phyloP scores from a whole-genome alignment of 768 basidiomycete species.

The Termitomyces sp. region DNA sequence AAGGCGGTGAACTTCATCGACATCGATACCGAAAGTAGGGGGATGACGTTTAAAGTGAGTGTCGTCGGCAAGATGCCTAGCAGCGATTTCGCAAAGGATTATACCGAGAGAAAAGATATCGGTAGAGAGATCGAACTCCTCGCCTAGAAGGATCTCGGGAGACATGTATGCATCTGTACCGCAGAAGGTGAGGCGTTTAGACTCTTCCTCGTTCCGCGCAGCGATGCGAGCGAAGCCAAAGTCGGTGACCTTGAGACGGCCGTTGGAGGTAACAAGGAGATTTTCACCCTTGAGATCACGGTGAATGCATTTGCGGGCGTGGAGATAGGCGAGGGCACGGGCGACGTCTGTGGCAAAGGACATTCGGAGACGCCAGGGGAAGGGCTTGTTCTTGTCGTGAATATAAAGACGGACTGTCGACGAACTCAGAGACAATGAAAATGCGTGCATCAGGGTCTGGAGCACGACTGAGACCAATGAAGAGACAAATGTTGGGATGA shows the following conservation, averaged over 20 bases:
- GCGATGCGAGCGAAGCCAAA: conserved; percentile 97
- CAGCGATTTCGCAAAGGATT: conserved; percentile 88
- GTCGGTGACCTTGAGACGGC: conserved; percentile 95
- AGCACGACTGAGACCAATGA: conserved; percentile 83
- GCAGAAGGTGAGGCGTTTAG: conserved; percentile 77
- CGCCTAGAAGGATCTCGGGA: conserved; percentile 88
- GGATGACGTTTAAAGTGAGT: conserved; percentile 69
- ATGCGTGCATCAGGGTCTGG: conserved; percentile 78
- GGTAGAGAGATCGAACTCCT: conserved; percentile 89
- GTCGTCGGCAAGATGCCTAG: conserved; percentile 82
- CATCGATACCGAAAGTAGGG: conserved; percentile 75
- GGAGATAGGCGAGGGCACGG: conserved; percentile 94
- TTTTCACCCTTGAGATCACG: conserved; percentile 98
- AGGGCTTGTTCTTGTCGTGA: conserved; percentile 72
- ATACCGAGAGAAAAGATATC: conserved; percentile 94
- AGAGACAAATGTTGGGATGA: conserved; percentile 90
- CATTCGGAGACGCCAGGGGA: conserved; percentile 91
- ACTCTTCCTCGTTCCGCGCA: conserved; percentile 86
- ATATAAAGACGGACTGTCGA: conserved; percentile 91
- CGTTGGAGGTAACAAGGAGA: conserved; percentile 89
- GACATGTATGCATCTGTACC: conserved; percentile 97
- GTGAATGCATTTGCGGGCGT: conserved; percentile 86
- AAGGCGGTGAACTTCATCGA: conserved; percentile 59
- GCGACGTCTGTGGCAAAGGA: conserved; percentile 95
- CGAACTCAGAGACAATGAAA: conserved; percentile 93